A percentile compares a stretch with the other conserved stretches of the same genome.
Evolutionary conservation across 2,329 filamentous ascomycete genomes (phyloP).

Genomic region (Leptographium galeiforme): DNA sequence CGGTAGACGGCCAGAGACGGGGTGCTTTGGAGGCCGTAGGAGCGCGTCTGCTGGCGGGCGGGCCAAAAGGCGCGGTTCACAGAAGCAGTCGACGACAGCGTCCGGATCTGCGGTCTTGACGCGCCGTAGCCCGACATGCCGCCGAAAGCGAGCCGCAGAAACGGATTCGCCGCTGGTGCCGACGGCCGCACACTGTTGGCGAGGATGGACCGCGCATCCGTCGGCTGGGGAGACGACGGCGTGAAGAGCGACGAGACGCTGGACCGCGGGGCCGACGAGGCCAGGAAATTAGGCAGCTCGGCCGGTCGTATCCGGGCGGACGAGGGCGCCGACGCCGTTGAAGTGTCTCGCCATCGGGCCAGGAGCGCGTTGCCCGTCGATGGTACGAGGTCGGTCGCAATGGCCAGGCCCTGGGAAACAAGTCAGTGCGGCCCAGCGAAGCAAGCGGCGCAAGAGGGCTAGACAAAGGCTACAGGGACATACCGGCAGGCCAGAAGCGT

Average conservation of each 20-base stretch:
- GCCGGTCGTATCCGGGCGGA: background rate
- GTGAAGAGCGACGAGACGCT: slow-evolving; percentile 15
- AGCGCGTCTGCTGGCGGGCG: slow-evolving; percentile 1
- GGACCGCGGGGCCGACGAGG: background rate
- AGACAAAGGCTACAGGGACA: background rate
- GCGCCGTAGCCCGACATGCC: background rate
- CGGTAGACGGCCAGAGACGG: background rate
- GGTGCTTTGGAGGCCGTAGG: slow-evolving; percentile 1
- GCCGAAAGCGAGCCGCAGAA: slow-evolving; percentile 1
- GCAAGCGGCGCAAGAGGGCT: background rate
- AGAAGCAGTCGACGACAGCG: background rate
- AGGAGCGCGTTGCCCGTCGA: slow-evolving; percentile 28
- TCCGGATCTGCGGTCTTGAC: background rate
- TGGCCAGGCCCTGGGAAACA: slow-evolving; percentile 20
- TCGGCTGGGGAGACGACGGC: slow-evolving; percentile 11
- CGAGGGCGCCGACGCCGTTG: slow-evolving; percentile 1
- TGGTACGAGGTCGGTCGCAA: slow-evolving; percentile 30
- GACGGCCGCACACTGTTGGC: slow-evolving; percentile 2
- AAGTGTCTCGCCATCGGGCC: slow-evolving; percentile 20
- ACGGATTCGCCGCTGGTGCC: slow-evolving; percentile 2
- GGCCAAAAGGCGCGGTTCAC: slow-evolving; percentile 1
- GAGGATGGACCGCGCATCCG: slow-evolving; percentile 11
- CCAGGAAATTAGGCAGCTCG: slow-evolving; percentile 1
- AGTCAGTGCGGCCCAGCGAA: background rate
- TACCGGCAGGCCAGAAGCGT: slow-evolving; percentile 8